Base-by-base conservation (phyloP, 345 rosid genomes). In the Salix brachista region DNA sequence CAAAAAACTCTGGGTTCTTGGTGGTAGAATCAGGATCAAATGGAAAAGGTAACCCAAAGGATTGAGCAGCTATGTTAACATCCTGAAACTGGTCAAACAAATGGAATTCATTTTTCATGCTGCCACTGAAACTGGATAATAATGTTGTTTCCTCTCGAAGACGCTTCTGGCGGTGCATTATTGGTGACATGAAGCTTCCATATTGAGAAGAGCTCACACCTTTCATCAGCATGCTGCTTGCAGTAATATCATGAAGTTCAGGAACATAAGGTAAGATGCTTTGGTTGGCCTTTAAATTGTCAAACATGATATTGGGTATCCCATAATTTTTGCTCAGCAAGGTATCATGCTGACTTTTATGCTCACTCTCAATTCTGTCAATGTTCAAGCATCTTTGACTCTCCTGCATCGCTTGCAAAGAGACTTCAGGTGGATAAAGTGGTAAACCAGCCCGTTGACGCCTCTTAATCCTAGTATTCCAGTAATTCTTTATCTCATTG, bases 401-500 rank as follows among this genome's bases (percentile, higher is more conserved):
- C 79, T 88, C 94, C 60, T 88, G 92, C 83, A 81, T 58, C 64
- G 89, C 87, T 78, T 90, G 94, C 72, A 83, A 82, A 78, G 86
- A 85, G 71, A 90, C 80, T 76, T 91, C 97, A 36, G 95, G 90
- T 77, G 99, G 97, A 86, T 96, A 96, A 75, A 93, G 97, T 14
- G 99, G 97, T 72, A 96, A 90, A 25, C 98, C 99, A 80, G 97
- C 99, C 67, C 97, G 90, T 70, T 89, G 96, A 25, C 95, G 94
- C 76, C 99, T 87, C 86, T 96, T 96, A 77, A 93, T 90, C 74
- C 97, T 85, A 21, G 99, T 96, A 85, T 96, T 96, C 99, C 99
- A 96, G 75, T 96, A 96, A 85, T 96, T 96, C 82, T 96, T 96
- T 85, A 96, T 93, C 90, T 96, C 99, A 80, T 96, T 96, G 89